A percentile compares a stretch with the other conserved stretches of the same genome.
phyloP scores from a whole-genome alignment of 2,329 filamentous ascomycete species.

The Macrophomina phaseolina region DNA sequence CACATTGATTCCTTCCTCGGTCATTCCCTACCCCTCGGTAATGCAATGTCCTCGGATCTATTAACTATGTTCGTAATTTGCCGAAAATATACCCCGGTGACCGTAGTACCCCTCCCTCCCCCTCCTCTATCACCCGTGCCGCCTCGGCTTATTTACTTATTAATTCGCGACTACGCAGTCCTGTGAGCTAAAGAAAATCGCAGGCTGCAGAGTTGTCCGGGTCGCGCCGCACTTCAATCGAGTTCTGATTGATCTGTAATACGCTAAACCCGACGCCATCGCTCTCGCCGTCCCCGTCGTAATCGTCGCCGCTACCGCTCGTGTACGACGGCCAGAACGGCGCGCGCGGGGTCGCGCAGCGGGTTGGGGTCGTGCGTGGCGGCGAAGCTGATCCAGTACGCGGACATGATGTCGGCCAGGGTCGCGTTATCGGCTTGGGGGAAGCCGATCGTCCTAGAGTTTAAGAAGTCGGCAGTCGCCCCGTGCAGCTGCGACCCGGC shows the following conservation, averaged over 20 bases:
- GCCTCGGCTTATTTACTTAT: no score
- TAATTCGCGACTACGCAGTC: neutral
- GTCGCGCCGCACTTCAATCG: slow-evolving; percentile 1
- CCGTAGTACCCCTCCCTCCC: no score
- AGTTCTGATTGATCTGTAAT: slow-evolving; percentile 7
- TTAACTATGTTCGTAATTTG: no score
- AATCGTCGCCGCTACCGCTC: slow-evolving; percentile 6
- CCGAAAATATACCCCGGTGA: no score
- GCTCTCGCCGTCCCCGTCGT: slow-evolving; percentile 41
- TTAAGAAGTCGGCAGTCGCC: slow-evolving; percentile 31
- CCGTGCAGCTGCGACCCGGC: slow-evolving; percentile 44
- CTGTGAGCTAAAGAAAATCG: slow-evolving; percentile 17
- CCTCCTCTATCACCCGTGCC: no score
- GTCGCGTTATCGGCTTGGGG: slow-evolving; percentile 37
- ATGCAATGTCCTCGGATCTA: no score
- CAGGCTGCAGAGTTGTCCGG: slow-evolving; percentile 3
- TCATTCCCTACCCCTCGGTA: no score
- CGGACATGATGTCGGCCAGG: slow-evolving; percentile 41
- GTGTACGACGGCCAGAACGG: slow-evolving; percentile 39
- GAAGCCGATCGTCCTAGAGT: slow-evolving; percentile 1
- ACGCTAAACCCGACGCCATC: slow-evolving; percentile 42
- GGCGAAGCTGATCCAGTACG: slow-evolving; percentile 43
- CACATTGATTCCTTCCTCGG: no score
- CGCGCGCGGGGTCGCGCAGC: slow-evolving; percentile 33
- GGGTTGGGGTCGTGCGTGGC: slow-evolving; percentile 42